Base-by-base conservation (phyloP, 805 yeast genomes). In the Candida quercuum region DNA sequence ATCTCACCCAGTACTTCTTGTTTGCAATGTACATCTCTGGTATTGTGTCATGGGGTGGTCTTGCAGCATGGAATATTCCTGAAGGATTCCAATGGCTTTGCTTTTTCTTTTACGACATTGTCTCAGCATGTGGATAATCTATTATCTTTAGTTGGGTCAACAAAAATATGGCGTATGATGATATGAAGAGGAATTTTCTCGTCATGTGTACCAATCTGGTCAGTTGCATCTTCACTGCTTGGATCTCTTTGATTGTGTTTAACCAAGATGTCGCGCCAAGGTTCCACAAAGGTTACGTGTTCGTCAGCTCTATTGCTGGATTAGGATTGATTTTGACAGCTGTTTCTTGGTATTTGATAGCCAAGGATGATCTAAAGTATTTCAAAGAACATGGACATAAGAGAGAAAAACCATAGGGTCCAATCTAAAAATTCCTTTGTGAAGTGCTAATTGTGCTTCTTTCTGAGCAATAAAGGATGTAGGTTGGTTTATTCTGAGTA, bases 91-190 rank as follows among this genome's bases (percentile, higher is more conserved):
- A 73, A 40, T 74, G 78, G 74, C 54, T 69, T 10, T n/a, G 59
- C 69, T 12, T 77, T 72, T 51, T 72, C 66, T 45, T 43, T 74
- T 33, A 53, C 67, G 3, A 74, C 75, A 4, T 51, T 69, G 13
- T 76, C 78, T 8, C 58, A 69, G 50, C 71, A 4, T 68, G 68
- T 69, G 81, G 78, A 1, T 79, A 72, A 56, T 79, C 80, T 4
- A 64, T 71, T 44, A 70, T 74, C 12, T 75, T 68, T 41, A 61
- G 77, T 3, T 76, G 81, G 82, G 67, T 74, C 26, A 76, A 76
- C 48, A 58, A 74, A 27, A 47, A 67, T 19, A 49, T 76, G 15
- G 60, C 61, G 20, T 39, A 47, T 34, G 57, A 59, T 36, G 62
- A 59, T 37, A 45, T 50, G 52, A 54, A 57, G 45, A 43, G 71